A percentile compares a stretch with the other conserved stretches of the same genome.
Conservation (phyloP, 2,329 filamentous ascomycete species). For the Trichophyton simii region DNA sequence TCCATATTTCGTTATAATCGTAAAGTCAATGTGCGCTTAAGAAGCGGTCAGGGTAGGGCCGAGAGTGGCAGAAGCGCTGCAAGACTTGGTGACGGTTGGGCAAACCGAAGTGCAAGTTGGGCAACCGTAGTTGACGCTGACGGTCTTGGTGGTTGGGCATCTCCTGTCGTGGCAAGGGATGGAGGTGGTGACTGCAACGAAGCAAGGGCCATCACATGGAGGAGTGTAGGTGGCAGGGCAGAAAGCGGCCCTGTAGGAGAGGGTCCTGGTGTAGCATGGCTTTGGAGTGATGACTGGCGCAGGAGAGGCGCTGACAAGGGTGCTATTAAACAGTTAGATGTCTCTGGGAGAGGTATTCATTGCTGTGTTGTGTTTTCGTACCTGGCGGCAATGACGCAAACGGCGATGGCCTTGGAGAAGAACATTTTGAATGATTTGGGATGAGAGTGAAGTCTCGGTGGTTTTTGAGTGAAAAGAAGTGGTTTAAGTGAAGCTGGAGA, state of each 20-base stretch:
- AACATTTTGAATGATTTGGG: background rate
- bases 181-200: slow-evolving; percentile 8
- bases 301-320: background rate
- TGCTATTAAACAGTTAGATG: background rate
- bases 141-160: slow-evolving; percentile 8
- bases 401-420: background rate
- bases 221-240: slow-evolving; percentile 1
- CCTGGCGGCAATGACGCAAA: background rate
- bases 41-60: background rate
- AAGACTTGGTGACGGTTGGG: slow-evolving; percentile 10
- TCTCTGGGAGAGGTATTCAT: background rate
- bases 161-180: slow-evolving; percentile 10
- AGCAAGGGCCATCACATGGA: slow-evolving; percentile 2
- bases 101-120: slow-evolving; percentile 10
- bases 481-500: background rate
- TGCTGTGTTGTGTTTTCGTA: background rate
- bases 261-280: slow-evolving; percentile 1
- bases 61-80: background rate
- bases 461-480: background rate
- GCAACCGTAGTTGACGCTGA: slow-evolving; percentile 8
- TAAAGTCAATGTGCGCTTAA: background rate
- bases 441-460: background rate
- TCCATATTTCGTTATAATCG: background rate
- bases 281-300: background rate
- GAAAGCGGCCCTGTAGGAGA: background rate